These are phyloP conservation scores for Spathaspora passalidarum DNA, from an alignment of 805 yeast species.

Conservation along the genomic window DNA sequence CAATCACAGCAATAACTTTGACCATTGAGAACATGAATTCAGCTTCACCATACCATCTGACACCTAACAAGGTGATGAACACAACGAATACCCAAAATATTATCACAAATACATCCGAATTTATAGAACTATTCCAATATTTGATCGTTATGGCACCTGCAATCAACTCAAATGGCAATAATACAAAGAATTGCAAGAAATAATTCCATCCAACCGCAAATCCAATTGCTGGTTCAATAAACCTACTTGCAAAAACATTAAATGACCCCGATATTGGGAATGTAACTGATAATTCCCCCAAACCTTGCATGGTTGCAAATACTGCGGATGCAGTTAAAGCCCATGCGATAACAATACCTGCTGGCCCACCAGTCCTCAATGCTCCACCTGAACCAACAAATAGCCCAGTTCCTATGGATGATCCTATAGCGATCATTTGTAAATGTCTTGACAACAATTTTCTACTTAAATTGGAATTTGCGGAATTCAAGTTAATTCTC, in stretches of 20 bases:
- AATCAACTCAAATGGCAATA: slow-evolving; percentile 55
- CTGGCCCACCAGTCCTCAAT: slow-evolving; percentile 60
- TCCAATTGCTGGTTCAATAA: slow-evolving; percentile 60
- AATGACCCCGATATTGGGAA: slow-evolving; percentile 67
- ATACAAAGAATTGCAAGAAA: slow-evolving; percentile 29
- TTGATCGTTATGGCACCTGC: slow-evolving; percentile 54
- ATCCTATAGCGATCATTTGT: slow-evolving; percentile 67
- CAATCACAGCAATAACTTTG: slow-evolving; percentile 47
- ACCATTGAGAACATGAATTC: slow-evolving; percentile 49
- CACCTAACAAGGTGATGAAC: slow-evolving; percentile 50
- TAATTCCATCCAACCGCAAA: slow-evolving; percentile 39
- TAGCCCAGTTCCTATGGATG: slow-evolving; percentile 67
- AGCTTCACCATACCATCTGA: slow-evolving; percentile 54
- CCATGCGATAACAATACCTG: slow-evolving; percentile 58
- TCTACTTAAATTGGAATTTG: slow-evolving; percentile 57
- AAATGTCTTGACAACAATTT: slow-evolving; percentile 56
- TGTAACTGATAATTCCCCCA: slow-evolving; percentile 59
- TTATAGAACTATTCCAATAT: slow-evolving; percentile 51
- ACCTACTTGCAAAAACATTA: slow-evolving; percentile 57
- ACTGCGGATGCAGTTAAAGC: slow-evolving; percentile 54
- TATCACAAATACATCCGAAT: slow-evolving; percentile 58
- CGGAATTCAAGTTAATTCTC: slow-evolving; percentile 31
- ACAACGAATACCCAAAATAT: slow-evolving; percentile 47
- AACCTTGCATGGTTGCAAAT: slow-evolving; percentile 56
- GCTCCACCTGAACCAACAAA: slow-evolving; percentile 65